Base-by-base conservation (phyloP, 352 stramenopile species). In the Aphanomyces invadans region DNA sequence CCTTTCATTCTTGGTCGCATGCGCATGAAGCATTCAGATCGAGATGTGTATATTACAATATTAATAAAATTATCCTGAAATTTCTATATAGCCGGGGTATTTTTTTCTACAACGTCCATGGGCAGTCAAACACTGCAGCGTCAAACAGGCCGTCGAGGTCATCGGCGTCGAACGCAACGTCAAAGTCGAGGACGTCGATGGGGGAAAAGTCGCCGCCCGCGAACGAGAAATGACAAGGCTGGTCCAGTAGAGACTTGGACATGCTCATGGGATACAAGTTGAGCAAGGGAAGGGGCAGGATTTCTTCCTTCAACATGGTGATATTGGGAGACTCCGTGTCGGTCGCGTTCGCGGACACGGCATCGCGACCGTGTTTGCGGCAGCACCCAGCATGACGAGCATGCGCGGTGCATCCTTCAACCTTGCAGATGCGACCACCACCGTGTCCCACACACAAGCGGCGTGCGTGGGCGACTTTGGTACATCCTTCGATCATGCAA, bases 311-410 rank as follows among this genome's bases (percentile, higher is more conserved):
- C 9, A 52, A 9, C 44, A 52, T 52, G 9, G 12, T 4, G 19
- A 26, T 19, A 4, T 9, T 19, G 4, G 19, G 4, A 26, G 44
- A 19, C 44, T 7, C 7, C 19, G 21, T 25, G 12, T 57, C 49
- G 21, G 19, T 7, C 15, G 36, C 36, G 25, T 36, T n/a, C n/a
- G n/a, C n/a, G n/a, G n/a, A n/a, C n/a, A n/a, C n/a, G n/a, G n/a
- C 19, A 9, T 57, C 49, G 32, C 49, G 49, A 33, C 49, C 49
- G 23, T 57, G 49, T 33, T 57, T 57, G 9, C 49, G 49, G 44
- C 60, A 67, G 60, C 28, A 67, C 15, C 60, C 60, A 44, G n/a
- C 60, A 33, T 51, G 33, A 11, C 60, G 60, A 12, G 60, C 60
- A 67, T 44, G 60, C 17, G 60, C 48, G 9, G 60, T 51, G 33